Conservation (phyloP, 2,329 filamentous ascomycete genomes). For the Xenosphaeropsis pyriputrescens region DNA sequence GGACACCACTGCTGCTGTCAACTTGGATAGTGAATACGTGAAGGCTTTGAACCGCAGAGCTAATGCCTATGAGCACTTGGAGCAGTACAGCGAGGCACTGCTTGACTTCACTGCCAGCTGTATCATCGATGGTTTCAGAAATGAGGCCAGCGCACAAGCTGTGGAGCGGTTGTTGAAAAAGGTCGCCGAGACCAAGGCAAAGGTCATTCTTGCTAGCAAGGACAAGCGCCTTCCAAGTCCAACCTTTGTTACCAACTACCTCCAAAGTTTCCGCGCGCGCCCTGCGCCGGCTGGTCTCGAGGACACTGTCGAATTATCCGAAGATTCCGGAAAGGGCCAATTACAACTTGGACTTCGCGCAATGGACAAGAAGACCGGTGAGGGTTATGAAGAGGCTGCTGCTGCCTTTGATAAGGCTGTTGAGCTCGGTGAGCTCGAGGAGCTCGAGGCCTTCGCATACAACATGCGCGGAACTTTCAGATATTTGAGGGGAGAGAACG, state of each 20-base stretch:
- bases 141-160: constrained; percentile 72
- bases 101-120: constrained; percentile 97
- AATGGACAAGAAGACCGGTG: constrained; percentile 73
- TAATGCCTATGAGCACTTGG: constrained; percentile 89
- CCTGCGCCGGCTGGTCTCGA: constrained; percentile 69
- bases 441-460: constrained; percentile 81
- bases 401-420: constrained; percentile 78
- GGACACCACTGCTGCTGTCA: constrained; percentile 89
- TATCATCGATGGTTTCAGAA: constrained; percentile 96
- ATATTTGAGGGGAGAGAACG: constrained; percentile 80
- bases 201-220: constrained; percentile 70
- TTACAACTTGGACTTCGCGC: constrained; percentile 70
- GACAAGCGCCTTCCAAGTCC: constrained; percentile 80
- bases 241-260: constrained; percentile 95
- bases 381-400: constrained; percentile 83
- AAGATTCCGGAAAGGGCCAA: constrained; percentile 71
- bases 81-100: constrained; percentile 83
- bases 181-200: constrained; percentile 88
- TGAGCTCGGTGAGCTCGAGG: constrained; percentile 63
- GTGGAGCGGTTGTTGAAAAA: constrained; percentile 93
- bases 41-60: constrained; percentile 95
- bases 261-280: constrained; percentile 90
- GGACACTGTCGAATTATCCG: constrained; percentile 61
- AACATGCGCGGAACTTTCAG: constrained; percentile 96
- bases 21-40: constrained; percentile 88